Conservation (phyloP, 2,329 filamentous ascomycete genomes). For the Cladophialophora bantiana region DNA sequence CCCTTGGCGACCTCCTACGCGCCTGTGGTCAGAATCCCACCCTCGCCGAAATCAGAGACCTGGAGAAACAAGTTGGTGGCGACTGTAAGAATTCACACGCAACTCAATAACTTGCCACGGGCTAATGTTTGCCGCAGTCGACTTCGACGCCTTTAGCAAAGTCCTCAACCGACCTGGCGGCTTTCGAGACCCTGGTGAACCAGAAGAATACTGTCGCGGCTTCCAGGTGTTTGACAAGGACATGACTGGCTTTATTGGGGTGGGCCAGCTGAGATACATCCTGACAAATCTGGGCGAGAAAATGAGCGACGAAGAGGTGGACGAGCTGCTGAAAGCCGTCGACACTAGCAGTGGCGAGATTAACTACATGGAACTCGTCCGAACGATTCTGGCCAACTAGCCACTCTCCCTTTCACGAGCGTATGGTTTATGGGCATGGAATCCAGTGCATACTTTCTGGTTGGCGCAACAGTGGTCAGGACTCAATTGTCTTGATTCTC, state of each 20-base stretch:
- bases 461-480: conserved; percentile 20
- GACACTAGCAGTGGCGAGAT: conserved; percentile 96
- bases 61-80: conserved; percentile 86
- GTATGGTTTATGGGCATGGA: conserved; percentile 31
- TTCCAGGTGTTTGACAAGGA: conserved; percentile 99
- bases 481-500: neutral
- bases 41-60: conserved; percentile 85
- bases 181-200: conserved; percentile 97
- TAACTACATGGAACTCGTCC: conserved; percentile 88
- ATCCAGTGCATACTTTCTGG: conserved; percentile 17
- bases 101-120: neutral
- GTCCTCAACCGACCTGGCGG: conserved; percentile 96
- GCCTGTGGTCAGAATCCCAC: conserved; percentile 99
- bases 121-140: conserved; percentile 66
- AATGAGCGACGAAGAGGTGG: conserved; percentile 98
- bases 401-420: conserved; percentile 4
- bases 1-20: conserved; percentile 89
- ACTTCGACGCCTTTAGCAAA: conserved; percentile 96
- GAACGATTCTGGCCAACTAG: conserved; percentile 84
- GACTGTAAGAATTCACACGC: conserved; percentile 73
- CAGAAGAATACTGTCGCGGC: conserved; percentile 96
- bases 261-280: conserved; percentile 96
- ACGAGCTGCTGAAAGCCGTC: conserved; percentile 97
- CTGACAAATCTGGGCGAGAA: conserved; percentile 98
- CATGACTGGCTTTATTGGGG: conserved; percentile 96